phyloP scores from a whole-genome alignment of 306 rosid species.

The Adenanthera pavonina region DNA sequence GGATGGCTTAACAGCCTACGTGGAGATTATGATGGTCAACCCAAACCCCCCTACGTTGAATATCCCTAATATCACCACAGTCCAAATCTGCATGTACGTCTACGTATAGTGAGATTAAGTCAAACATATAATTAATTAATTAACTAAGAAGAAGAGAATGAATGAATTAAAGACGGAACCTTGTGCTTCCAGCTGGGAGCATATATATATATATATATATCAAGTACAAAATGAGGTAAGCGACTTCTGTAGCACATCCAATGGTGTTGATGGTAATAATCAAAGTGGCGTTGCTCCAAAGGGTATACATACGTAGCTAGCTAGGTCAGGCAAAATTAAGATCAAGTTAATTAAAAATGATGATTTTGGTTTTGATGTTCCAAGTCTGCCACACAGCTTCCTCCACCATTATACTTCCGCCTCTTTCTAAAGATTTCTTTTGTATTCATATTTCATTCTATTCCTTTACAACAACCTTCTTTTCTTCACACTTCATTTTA shows the following conservation, averaged over 20 bases:
- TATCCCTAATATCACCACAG: slow-evolving; percentile 48
- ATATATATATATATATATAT: slow-evolving; percentile 42
- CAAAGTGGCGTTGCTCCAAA: slow-evolving; percentile 54
- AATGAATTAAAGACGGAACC: slow-evolving; percentile 37
- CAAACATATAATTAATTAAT: too few relatives aligned
- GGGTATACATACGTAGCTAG: too few relatives aligned
- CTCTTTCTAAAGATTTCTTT: too few relatives aligned
- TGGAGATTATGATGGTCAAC: slow-evolving; percentile 40
- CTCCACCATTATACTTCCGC: too few relatives aligned
- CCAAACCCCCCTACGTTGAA: slow-evolving; percentile 51
- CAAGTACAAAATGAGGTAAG: slow-evolving; percentile 51
- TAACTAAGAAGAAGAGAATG: too few relatives aligned
- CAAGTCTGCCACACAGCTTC: slow-evolving; percentile 18
- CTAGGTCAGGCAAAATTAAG: background rate
- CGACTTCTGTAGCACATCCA: slow-evolving; percentile 59
- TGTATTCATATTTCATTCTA: too few relatives aligned
- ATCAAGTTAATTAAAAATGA: background rate
- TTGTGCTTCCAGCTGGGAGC: slow-evolving; percentile 52
- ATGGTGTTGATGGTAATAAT: slow-evolving; percentile 63
- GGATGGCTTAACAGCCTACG: slow-evolving; percentile 39
- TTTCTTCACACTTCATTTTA: too few relatives aligned
- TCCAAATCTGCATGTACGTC: slow-evolving; percentile 39
- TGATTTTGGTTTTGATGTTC: background rate
- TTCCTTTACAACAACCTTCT: too few relatives aligned
- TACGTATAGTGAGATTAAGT: too few relatives aligned